Conservation (phyloP, 805 yeast genomes). For the Ogataea henricii region DNA sequence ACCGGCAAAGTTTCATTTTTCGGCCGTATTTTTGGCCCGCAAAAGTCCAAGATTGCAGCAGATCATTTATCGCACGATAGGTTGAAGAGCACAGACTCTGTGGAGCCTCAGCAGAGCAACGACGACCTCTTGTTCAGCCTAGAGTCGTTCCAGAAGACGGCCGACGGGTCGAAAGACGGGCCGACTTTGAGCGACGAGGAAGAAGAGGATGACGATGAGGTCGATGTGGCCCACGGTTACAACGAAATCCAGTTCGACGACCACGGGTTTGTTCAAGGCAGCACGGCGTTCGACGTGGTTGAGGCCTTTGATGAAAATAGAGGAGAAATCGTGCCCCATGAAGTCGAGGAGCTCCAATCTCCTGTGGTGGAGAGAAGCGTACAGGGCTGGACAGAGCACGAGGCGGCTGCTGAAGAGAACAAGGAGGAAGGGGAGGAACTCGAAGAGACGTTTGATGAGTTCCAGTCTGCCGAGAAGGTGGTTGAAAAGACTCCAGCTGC, state of each 20-base stretch:
- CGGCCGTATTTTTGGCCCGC: slow-evolving; percentile 26
- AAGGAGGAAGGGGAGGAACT: neutral
- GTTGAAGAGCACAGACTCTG: neutral
- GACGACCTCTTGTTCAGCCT: slow-evolving; percentile 11
- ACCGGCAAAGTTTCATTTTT: slow-evolving; percentile 24
- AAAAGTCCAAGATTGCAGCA: slow-evolving; percentile 32
- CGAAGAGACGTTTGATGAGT: neutral
- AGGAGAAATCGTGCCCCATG: neutral
- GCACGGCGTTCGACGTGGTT: slow-evolving; percentile 3
- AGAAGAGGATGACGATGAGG: slow-evolving; percentile 17
- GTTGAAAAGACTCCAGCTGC: neutral
- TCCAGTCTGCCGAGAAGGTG: slow-evolving; percentile 1
- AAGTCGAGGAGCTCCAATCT: neutral
- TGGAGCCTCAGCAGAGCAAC: neutral
- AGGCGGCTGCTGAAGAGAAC: neutral
- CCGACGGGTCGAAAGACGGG: slow-evolving; percentile 7
- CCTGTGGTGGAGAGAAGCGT: neutral
- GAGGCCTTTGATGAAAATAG: slow-evolving; percentile 4
- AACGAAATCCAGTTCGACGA: slow-evolving; percentile 16
- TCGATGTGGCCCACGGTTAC: slow-evolving; percentile 16
- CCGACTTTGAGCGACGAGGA: slow-evolving; percentile 15
- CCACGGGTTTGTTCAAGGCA: slow-evolving; percentile 7
- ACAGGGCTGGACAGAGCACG: too few relatives aligned
- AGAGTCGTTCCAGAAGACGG: slow-evolving; percentile 4
- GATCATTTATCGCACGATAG: slow-evolving; percentile 30